Conservation (phyloP, 768 basidiomycete genomes). For the Phallus indusiatus region DNA sequence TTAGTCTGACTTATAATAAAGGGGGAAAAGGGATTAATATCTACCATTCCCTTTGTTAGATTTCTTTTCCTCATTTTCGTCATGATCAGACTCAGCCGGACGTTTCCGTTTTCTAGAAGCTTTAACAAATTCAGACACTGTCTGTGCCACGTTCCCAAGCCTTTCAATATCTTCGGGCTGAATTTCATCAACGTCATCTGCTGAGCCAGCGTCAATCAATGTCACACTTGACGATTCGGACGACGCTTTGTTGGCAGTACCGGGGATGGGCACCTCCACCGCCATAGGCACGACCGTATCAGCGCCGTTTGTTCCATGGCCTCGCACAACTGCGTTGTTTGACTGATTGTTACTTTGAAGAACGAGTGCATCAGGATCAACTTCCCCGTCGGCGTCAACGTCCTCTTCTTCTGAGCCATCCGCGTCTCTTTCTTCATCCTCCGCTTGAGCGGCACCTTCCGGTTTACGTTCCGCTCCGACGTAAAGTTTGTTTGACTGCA, state of each 20-base stretch:
- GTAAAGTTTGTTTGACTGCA: background rate
- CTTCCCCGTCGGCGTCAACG: background rate
- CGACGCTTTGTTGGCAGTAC: background rate
- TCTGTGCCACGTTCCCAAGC: too few relatives aligned
- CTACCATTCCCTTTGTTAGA: too few relatives aligned
- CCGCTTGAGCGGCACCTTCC: background rate
- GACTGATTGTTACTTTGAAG: background rate
- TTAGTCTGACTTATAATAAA: too few relatives aligned
- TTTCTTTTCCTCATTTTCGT: too few relatives aligned
- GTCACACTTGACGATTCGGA: background rate
- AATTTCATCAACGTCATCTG: background rate
- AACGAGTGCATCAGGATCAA: background rate
- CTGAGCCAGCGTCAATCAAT: background rate
- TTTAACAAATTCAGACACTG: too few relatives aligned
- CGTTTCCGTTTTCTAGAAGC: too few relatives aligned
- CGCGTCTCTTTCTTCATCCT: background rate
- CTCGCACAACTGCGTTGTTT: background rate
- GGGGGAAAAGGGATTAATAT: too few relatives aligned
- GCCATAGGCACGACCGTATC: background rate
- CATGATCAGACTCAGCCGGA: too few relatives aligned
- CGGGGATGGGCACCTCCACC: background rate
- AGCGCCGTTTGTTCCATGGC: background rate
- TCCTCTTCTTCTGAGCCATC: background rate
- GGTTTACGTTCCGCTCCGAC: background rate
- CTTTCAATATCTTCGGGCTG: too few relatives aligned